These are phyloP conservation scores for Albizia julibrissin DNA, from an alignment of 306 rosid genomes.

Conservation along the genomic window DNA sequence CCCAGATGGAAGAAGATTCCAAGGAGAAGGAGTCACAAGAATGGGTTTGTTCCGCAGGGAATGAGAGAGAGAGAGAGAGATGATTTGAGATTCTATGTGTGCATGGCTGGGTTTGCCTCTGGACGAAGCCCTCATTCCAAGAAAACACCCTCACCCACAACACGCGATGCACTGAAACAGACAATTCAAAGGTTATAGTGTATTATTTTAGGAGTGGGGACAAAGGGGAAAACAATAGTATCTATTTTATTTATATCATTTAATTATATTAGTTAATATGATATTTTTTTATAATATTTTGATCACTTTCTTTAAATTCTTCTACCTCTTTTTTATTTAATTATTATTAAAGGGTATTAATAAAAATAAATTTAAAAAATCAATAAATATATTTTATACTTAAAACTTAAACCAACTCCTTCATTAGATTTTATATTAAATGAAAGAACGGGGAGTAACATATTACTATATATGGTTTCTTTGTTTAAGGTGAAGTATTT, in stretches of 20 bases:
- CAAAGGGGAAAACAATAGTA: too few relatives aligned
- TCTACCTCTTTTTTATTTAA: too few relatives aligned
- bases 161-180: not conserved
- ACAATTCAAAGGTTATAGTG: not conserved
- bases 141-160: constrained; percentile 27
- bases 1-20: constrained; percentile 43
- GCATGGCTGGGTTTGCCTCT: constrained; percentile 53
- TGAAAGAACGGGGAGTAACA: not conserved
- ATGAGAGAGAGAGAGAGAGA: constrained; percentile 37
- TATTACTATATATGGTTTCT: not conserved
- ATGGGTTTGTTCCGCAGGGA: constrained; percentile 35
- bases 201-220: too few relatives aligned
- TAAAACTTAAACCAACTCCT: too few relatives aligned
- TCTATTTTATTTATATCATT: too few relatives aligned
- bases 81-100: constrained; percentile 49
- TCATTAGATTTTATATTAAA: too few relatives aligned
- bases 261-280: too few relatives aligned
- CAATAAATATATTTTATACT: too few relatives aligned
- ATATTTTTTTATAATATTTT: too few relatives aligned
- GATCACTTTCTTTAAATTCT: too few relatives aligned
- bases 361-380: too few relatives aligned
- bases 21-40: constrained; percentile 37
- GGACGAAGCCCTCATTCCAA: constrained; percentile 54
- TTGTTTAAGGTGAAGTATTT: not conserved
- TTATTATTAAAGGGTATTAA: too few relatives aligned